A percentile compares a stretch with the other conserved stretches of the same genome.
Conservation (phyloP, 805 yeast genomes). For the Candida vartiovaarae region DNA sequence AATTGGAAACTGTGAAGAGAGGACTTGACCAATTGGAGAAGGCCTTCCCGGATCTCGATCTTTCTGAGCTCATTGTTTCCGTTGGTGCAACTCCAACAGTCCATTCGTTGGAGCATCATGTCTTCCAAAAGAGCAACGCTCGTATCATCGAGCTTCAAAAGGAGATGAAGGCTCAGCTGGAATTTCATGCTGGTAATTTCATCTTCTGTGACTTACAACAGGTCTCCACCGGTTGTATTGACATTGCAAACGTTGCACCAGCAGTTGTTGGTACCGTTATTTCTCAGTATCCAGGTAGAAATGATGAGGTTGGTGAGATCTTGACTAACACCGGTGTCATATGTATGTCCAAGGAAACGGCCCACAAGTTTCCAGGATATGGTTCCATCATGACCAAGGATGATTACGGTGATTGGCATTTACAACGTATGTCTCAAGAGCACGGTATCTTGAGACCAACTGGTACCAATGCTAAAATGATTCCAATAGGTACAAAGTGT, state of each 20-base stretch:
- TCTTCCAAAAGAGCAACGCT: slow-evolving; percentile 10
- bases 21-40: slow-evolving; percentile 37
- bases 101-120: slow-evolving; percentile 41
- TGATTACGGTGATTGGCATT: slow-evolving; percentile 49
- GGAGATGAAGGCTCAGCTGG: slow-evolving; percentile 38
- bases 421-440: slow-evolving; percentile 69
- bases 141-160: slow-evolving; percentile 11
- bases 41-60: slow-evolving; percentile 30
- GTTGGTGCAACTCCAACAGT: slow-evolving; percentile 84
- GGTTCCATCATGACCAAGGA: slow-evolving; percentile 40
- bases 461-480: slow-evolving; percentile 23
- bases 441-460: slow-evolving; percentile 64
- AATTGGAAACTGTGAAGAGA: slow-evolving; percentile 45
- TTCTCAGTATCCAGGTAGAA: slow-evolving; percentile 52
- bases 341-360: slow-evolving; percentile 58
- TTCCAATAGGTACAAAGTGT: slow-evolving; percentile 50
- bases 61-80: slow-evolving; percentile 42
- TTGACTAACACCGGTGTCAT: slow-evolving; percentile 69
- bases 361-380: slow-evolving; percentile 48
- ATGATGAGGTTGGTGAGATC: slow-evolving; percentile 47
- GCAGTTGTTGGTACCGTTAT: slow-evolving; percentile 52
- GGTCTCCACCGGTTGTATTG: slow-evolving; percentile 57
- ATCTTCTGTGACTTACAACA: slow-evolving; percentile 72
- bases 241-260: slow-evolving; percentile 39
- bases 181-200: slow-evolving; percentile 79